phyloP scores from a whole-genome alignment of 1,284 basidiomycete genomes.

The Moesziomyces parantarcticus region DNA sequence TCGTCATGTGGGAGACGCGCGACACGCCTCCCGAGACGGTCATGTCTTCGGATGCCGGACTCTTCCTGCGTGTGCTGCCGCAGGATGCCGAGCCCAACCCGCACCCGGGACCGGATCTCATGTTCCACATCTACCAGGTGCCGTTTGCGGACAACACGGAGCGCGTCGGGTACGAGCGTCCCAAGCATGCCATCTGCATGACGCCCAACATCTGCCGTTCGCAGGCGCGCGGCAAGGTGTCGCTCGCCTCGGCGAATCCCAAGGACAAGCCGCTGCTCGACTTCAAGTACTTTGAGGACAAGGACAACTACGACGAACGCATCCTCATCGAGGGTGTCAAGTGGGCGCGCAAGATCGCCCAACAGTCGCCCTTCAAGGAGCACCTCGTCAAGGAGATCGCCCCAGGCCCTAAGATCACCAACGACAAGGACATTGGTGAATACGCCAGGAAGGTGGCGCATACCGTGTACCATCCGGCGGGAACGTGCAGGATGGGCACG shows the following conservation, averaged over 20 bases:
- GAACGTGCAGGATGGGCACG: constrained; percentile 68
- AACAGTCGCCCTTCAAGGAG: constrained; percentile 70
- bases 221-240: constrained; percentile 67
- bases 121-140: constrained; percentile 68
- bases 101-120: constrained; percentile 66
- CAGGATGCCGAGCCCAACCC: constrained; percentile 51
- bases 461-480: constrained; percentile 68
- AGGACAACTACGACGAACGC: constrained; percentile 71
- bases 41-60: constrained; percentile 67
- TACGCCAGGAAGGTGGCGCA: constrained; percentile 67
- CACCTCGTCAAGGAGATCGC: constrained; percentile 69
- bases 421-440: constrained; percentile 63
- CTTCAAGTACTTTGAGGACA: constrained; percentile 71
- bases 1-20: constrained; percentile 66
- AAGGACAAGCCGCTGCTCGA: constrained; percentile 70
- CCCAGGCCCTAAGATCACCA: constrained; percentile 64
- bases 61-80: constrained; percentile 64
- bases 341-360: constrained; percentile 70
- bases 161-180: constrained; percentile 65
- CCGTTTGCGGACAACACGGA: constrained; percentile 66
- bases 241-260: constrained; percentile 70
- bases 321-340: constrained; percentile 73
- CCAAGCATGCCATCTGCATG: constrained; percentile 68
- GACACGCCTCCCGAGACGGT: constrained; percentile 67
- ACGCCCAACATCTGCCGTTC: constrained; percentile 69